Percentiles rank a stretch among this genome's conserved stretches.
Evolutionary conservation across 164 flowering plant genomes (phyloP).

Genomic region (Chimonanthus salicifolius): DNA sequence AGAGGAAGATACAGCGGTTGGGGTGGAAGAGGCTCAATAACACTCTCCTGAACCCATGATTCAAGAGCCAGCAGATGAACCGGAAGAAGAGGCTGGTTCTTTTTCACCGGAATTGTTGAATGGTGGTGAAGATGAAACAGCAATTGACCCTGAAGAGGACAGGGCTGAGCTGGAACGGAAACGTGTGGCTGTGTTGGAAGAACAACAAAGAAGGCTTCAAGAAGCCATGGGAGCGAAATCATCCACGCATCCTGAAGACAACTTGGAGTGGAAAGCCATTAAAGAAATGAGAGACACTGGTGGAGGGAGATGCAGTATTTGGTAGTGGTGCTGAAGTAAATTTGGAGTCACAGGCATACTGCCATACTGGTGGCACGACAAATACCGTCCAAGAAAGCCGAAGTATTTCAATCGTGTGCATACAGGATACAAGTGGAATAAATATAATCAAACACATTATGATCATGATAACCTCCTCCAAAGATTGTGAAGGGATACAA

Average conservation of each 20-base stretch:
- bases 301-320: conserved; percentile 92
- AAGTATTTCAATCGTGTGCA: conserved; percentile 98
- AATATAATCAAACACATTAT: conserved; percentile 97
- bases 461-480: conserved; percentile 99
- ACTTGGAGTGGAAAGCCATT: conserved; percentile 66
- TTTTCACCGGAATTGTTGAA: conserved; percentile 82
- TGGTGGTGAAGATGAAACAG: conserved; percentile 83
- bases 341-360: conserved; percentile 84
- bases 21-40: conserved; percentile 35
- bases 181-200: conserved; percentile 64
- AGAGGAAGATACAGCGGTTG: conserved; percentile 33
- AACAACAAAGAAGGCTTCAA: conserved; percentile 62
- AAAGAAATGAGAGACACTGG: conserved; percentile 95
- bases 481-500: conserved; percentile 97
- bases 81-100: conserved; percentile 79
- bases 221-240: conserved; percentile 73
- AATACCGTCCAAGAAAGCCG: conserved; percentile 95
- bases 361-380: conserved; percentile 99
- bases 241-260: conserved; percentile 50
- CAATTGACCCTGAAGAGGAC: conserved; percentile 90
- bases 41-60: conserved; percentile 50
- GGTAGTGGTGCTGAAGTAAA: conserved; percentile 93
- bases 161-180: conserved; percentile 68
- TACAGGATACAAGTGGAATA: conserved; percentile 99
- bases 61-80: conserved; percentile 39